Conservation (phyloP, 2,329 filamentous ascomycete species). For the Aspergillus vadensis region DNA sequence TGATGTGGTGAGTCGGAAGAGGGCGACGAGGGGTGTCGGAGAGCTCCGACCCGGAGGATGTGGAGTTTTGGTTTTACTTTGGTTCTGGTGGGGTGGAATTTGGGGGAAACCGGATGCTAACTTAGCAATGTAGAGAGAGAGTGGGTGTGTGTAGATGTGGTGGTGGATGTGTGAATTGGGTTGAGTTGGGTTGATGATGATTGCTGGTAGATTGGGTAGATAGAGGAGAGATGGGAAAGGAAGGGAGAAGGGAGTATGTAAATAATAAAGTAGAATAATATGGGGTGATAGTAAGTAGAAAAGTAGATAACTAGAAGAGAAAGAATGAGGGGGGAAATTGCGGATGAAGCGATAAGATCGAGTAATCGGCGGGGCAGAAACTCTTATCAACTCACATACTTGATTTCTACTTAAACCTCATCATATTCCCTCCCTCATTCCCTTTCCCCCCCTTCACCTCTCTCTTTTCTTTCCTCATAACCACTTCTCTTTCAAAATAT, state of each 20-base stretch:
- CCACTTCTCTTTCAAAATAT: too few relatives aligned
- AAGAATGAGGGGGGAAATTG: background rate
- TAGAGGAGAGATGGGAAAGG: too few relatives aligned
- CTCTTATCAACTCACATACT: background rate
- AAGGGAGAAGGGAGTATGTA: too few relatives aligned
- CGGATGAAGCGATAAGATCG: conserved; percentile 22
- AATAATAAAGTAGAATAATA: too few relatives aligned
- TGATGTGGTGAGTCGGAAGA: background rate
- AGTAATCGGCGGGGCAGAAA: conserved; percentile 18
- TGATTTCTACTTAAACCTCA: background rate
- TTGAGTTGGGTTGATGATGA: background rate
- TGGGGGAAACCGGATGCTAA: too few relatives aligned
- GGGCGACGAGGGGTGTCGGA: background rate
- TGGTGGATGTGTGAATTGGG: too few relatives aligned
- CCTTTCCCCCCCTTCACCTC: background rate
- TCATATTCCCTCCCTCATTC: background rate
- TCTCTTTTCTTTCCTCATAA: background rate
- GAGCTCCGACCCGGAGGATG: background rate
- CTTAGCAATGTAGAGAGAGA: too few relatives aligned
- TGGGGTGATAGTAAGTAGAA: too few relatives aligned
- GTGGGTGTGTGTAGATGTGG: too few relatives aligned
- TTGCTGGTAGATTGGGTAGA: background rate
- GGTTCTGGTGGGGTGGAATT: too few relatives aligned
- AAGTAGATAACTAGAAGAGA: background rate
- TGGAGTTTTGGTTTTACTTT: too few relatives aligned